Evolutionary conservation across 108 stramenopile species (phyloP).

Genomic region (Cyclotella distinguenda): DNA sequence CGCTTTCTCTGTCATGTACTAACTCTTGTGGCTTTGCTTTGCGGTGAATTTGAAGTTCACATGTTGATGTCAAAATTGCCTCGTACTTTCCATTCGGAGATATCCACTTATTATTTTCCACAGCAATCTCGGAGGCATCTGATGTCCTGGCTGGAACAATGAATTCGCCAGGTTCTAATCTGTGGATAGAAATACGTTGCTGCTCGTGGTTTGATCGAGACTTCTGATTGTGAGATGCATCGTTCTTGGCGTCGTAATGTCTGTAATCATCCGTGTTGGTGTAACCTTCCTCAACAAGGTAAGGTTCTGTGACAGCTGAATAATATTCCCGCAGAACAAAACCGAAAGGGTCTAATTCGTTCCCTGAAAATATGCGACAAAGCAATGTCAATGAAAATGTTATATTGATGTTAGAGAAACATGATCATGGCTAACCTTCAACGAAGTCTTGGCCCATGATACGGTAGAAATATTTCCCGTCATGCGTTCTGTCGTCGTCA

Average conservation of each 20-base stretch:
- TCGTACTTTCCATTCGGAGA: constrained; percentile 64
- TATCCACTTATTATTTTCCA: constrained; percentile 28
- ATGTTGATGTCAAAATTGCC: constrained; percentile 58
- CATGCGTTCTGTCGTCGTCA: constrained; percentile 6
- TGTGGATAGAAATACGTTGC: constrained; percentile 41
- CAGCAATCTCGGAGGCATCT: not conserved
- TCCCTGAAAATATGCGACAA: constrained; percentile 20
- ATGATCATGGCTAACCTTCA: constrained; percentile 1
- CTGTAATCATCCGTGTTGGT: constrained; percentile 11
- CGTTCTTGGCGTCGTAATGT: constrained; percentile 5
- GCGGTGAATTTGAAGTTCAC: constrained; percentile 56
- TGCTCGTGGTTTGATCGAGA: constrained; percentile 14
- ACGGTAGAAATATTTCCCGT: constrained; percentile 43
- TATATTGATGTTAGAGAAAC: not conserved
- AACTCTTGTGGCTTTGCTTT: constrained; percentile 10
- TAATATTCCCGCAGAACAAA: constrained; percentile 42
- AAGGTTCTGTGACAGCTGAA: constrained; percentile 61
- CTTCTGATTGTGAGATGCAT: constrained; percentile 1
- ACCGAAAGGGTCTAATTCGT: constrained; percentile 53
- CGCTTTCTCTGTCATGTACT: constrained; percentile 16
- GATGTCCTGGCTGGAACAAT: constrained; percentile 22
- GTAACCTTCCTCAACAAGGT: constrained; percentile 67
- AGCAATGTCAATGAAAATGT: not conserved
- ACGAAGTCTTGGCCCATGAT: constrained; percentile 46
- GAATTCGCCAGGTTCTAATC: constrained; percentile 37